Evolutionary conservation across 176 grass and related monocot genomes (phyloP), one percentile per base, ranked within the genome.

Genomic region (Guadua angustifolia): DNA sequence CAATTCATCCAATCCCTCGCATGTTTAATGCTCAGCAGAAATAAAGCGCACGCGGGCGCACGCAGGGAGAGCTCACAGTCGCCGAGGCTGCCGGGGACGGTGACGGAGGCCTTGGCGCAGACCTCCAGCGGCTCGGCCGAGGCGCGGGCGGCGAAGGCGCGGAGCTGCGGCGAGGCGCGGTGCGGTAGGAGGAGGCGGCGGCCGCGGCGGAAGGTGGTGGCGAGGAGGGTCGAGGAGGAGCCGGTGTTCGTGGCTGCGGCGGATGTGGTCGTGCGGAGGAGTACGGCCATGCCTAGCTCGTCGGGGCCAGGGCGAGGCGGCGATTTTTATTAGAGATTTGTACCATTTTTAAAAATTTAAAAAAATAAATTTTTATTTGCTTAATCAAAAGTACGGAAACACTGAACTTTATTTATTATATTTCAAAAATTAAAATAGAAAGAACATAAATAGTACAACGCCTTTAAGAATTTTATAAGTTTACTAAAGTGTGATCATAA

Each of bases 31-130:
- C 14, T 25, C 22, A 67, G 5, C 45, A 24, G 3, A 39, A 68
- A 72, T 2, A 53, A 25, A 33, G 42, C 62, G 36, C 11, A 17
- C 3, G 50, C 0, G 14, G 17, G 26, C 45, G 13, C 45, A 21
- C 4, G 0, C 67, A 52, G 52, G 66, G 44, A 82, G 71, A 63
- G 75, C 82, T 93, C 63, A 98, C 95, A 92, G 59, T 98, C 93
- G 83, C 95, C 95, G 25, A 98, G 91, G 53, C 85, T 75, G 50
- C 77, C 85, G 42, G 95, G 89, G 32, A 89, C 76, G 39, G 95
- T 95, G 56, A 13, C 10, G 38, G 95, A 98, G 39, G 81, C 85
- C 89, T 93, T 98, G 38, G 85, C 85, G 87, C 91, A 95, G 72
- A 98, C 93, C 83, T 98, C 91, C 46, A 98, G 91, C 6, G 86